A percentile compares a stretch with the other conserved stretches of the same genome.
phyloP scores from a whole-genome alignment of 345 rosid genomes.

The Dovyalis caffra region DNA sequence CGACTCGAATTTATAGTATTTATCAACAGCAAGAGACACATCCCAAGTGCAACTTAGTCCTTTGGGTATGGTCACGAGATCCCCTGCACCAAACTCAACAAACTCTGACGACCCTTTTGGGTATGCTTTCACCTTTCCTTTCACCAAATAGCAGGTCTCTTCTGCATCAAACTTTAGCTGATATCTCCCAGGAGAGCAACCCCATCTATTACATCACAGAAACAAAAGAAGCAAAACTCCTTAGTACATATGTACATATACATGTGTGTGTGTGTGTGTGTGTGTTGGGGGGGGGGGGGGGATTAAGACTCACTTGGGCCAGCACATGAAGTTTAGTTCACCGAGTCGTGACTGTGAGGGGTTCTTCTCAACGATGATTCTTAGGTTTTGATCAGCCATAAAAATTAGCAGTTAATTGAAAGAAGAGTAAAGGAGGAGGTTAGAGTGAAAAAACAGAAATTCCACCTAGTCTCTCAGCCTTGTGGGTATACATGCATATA shows the following conservation, averaged over 20 bases:
- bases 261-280: no score
- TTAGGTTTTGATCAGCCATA: conserved; percentile 49
- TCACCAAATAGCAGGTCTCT: conserved; percentile 79
- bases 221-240: neutral
- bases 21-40: conserved; percentile 78
- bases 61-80: conserved; percentile 77
- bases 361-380: conserved; percentile 63
- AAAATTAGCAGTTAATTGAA: neutral
- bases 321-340: conserved; percentile 80
- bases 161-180: conserved; percentile 84
- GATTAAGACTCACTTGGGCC: conserved; percentile 76
- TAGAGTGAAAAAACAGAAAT: neutral
- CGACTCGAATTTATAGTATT: conserved; percentile 74
- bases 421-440: neutral
- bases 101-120: conserved; percentile 51
- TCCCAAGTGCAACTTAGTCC: conserved; percentile 96
- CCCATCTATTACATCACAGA: conserved; percentile 54
- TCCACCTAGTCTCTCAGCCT: no score
- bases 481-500: no score
- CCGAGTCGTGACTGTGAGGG: conserved; percentile 65
- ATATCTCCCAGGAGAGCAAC: conserved; percentile 81
- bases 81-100: conserved; percentile 93
- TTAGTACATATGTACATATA: neutral
- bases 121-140: conserved; percentile 76
- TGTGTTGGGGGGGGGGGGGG: neutral